Evolutionary conservation across 2,329 filamentous ascomycete species (phyloP), one percentile per base, ranked within the genome.

Genomic region (Colletotrichum filicis): DNA sequence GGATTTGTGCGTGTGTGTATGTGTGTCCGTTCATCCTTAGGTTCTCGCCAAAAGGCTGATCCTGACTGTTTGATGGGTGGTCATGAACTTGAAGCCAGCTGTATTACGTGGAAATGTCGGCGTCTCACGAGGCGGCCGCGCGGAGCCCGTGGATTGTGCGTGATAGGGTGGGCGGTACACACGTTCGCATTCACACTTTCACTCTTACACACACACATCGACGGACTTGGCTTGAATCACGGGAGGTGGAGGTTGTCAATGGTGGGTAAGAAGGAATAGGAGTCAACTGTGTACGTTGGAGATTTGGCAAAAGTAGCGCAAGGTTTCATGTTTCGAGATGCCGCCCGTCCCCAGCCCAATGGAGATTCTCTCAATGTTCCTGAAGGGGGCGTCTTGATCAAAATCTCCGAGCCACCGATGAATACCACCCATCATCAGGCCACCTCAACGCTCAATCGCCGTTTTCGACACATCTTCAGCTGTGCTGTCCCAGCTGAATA

Each of bases 321-420:
- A 49, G 60, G 66, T 65, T 69, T 65, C 66, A 58, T 60, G 60
- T 58, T 69, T 58, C 52, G 22, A 22, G 28, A 30, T 42, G n/a
- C 28, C 37, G 62, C 35, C 53, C 35, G 35, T 5, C 35, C 14
- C 11, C 42, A 30, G 49, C 67, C 67, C 12, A 53, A 53, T 53
- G 67, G 67, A 12, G 37, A 70, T 59, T 70, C 42, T 9, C 53
- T 9, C 11, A 24, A 30, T 30, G 35, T 66, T 55, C 22, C 42
- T 42, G 42, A 9, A 24, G 60, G 60, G 49, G 37, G 67, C 32
- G 32, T 49, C 16, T 22, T 46, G 30, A 53, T 46, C 55, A 22
- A 66, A 35, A 62, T 60, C 28, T 46, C 28, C 56, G 59, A 56
- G 49, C 24, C 19, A 24, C 66, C 49, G 37, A 26, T 52, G 14